Evolutionary conservation across 1,284 basidiomycete genomes (phyloP).

Genomic region (Ganoderma meredithae): DNA sequence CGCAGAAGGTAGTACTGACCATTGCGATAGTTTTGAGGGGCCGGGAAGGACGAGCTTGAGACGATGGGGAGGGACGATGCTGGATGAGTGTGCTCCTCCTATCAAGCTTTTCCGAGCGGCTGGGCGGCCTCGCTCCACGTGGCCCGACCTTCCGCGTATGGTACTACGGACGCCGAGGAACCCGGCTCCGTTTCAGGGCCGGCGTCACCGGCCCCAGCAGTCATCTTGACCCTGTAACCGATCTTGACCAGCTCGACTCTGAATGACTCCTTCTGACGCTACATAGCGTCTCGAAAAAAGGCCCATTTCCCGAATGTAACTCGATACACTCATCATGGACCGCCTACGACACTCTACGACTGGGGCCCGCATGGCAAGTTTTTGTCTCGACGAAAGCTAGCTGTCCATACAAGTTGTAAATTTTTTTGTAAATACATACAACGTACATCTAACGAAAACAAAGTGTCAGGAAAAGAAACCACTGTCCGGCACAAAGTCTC

Average conservation of each 20-base stretch:
- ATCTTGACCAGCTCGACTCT: not conserved
- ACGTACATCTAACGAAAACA: not conserved
- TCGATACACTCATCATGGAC: too few relatives aligned
- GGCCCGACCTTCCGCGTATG: conserved; percentile 1
- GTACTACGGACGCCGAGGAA: not conserved
- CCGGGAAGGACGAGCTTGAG: conserved; percentile 25
- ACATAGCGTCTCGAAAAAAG: not conserved
- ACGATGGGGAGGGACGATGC: conserved; percentile 22
- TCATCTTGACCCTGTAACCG: not conserved
- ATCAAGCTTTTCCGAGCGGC: conserved; percentile 23
- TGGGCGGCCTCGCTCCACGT: conserved; percentile 19
- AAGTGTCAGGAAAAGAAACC: not conserved
- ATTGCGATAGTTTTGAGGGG: conserved; percentile 32
- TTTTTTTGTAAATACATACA: not conserved
- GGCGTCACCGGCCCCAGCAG: not conserved
- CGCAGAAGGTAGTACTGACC: conserved; percentile 32
- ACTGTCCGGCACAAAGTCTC: not conserved
- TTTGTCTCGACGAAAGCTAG: not conserved
- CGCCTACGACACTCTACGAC: too few relatives aligned
- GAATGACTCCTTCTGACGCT: not conserved
- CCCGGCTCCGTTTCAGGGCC: not conserved
- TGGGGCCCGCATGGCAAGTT: too few relatives aligned
- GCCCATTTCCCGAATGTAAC: too few relatives aligned
- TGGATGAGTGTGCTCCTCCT: conserved; percentile 18
- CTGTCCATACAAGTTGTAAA: not conserved